Percentiles rank a stretch among this genome's conserved stretches.
phyloP scores from a whole-genome alignment of 331 rosid genomes.

The Acacia concinna region DNA sequence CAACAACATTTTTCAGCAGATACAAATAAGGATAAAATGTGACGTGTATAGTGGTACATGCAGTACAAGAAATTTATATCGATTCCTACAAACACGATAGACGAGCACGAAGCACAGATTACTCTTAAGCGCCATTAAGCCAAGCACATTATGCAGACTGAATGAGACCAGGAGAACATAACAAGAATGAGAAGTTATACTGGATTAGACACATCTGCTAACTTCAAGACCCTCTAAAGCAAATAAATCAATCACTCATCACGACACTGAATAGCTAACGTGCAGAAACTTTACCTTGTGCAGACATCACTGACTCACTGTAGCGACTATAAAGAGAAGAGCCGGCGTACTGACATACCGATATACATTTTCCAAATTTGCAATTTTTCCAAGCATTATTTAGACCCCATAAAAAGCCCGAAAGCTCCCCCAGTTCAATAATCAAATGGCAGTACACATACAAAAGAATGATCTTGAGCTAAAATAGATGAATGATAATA shows the following conservation, averaged over 20 bases:
- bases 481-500: not conserved
- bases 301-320: not conserved
- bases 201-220: not conserved
- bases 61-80: not conserved
- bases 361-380: not conserved
- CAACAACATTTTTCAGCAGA: slow-evolving; percentile 14
- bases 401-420: not conserved
- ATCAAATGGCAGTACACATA: not conserved
- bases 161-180: not conserved
- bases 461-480: not conserved
- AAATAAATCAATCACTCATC: not conserved
- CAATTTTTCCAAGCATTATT: not conserved
- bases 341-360: not conserved
- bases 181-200: not conserved
- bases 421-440: not conserved
- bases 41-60: not conserved
- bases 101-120: not conserved
- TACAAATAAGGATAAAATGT: not conserved
- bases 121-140: not conserved
- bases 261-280: not conserved
- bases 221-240: not conserved
- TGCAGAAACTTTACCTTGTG: not conserved
- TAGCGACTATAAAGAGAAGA: not conserved
- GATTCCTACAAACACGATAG: not conserved
- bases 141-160: not conserved